A percentile compares a stretch with the other conserved stretches of the same genome.
Evolutionary conservation across 1,284 basidiomycete species (phyloP).

Genomic region (Bjerkandera adusta): DNA sequence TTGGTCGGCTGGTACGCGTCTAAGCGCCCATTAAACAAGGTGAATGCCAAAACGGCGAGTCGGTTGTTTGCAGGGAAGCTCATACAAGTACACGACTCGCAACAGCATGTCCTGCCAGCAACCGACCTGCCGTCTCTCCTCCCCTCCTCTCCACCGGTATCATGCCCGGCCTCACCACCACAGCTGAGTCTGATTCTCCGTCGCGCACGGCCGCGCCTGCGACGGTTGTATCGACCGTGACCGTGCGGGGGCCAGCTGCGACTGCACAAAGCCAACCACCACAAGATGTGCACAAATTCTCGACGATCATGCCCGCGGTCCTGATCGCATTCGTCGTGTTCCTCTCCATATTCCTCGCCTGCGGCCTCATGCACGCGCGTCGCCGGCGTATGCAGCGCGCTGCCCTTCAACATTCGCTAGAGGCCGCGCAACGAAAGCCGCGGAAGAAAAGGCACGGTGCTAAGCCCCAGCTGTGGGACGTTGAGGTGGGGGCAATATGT

Average conservation of each 20-base stretch:
- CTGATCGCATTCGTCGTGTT: conserved; percentile 16
- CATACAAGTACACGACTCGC: too few species aligned
- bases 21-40: too few species aligned
- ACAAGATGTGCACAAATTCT: conserved; percentile 3
- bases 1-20: too few species aligned
- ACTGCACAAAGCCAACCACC: not conserved
- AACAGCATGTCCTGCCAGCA: too few species aligned
- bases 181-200: not conserved
- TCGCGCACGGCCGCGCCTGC: not conserved
- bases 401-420: not conserved
- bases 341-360: conserved; percentile 12
- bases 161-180: not conserved
- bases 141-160: not conserved
- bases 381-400: conserved; percentile 5
- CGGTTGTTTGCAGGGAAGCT: too few species aligned
- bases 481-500: conserved; percentile 4
- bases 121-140: too few species aligned
- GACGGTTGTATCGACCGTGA: not conserved
- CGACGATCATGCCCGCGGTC: conserved; percentile 14
- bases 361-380: conserved; percentile 8
- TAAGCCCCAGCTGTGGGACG: conserved; percentile 11
- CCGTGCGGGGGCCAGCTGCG: not conserved
- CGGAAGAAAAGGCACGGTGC: conserved; percentile 1
- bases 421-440: not conserved
- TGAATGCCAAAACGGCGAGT: too few species aligned